Base-by-base conservation (phyloP, 257 asterid species). In the Plantago ovata region DNA sequence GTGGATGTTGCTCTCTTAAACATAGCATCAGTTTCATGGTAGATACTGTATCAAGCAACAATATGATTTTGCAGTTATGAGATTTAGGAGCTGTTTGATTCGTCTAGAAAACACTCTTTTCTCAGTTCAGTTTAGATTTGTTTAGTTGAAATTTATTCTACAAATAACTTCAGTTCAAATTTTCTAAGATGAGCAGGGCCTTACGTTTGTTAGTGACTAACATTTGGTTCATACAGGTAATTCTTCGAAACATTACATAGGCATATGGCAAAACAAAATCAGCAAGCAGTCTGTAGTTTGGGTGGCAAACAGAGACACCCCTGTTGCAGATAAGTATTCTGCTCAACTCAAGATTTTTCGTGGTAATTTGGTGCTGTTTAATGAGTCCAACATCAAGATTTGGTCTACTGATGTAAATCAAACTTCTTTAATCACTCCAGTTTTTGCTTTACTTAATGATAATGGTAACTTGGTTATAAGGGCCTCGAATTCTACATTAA, bases 281-380 rank as follows among this genome's bases (percentile, higher is more conserved):
- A 50, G 45, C 41, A 5, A 10, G 22, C 65, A 3, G 40, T 75
- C 83, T 61, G 52, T 71, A 11, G 81, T 81, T 18, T 84, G 86
- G 94, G 83, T 81, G 4, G 94, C 94, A 11, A 81, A 81, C 69
- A 72, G 89, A 50, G 83, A 68, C 58, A 43, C 70, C 69, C 86
- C 89, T 0, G 41, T 81, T 42, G 38, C 38, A 3, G 78, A 72
- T 59, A 51, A 14, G 22, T 59, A 51, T 23, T 61, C 75, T 7
- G 72, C 85, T 13, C 69, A 56, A 3, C 63, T 83, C 65, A 42
- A 14, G 39, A 55, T 83, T 58, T 68, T 71, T 0, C 61, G 8
- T 5, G 77, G 78, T 1, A 80, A 80, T 46, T 52, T 83, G 51
- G 83, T 80, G 10, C 72, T 83, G 46, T 56, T 66, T 0, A 66